Evolutionary conservation across 192 early-diverging fungal species (phyloP).

Genomic region (Umbelopsis vinacea): DNA sequence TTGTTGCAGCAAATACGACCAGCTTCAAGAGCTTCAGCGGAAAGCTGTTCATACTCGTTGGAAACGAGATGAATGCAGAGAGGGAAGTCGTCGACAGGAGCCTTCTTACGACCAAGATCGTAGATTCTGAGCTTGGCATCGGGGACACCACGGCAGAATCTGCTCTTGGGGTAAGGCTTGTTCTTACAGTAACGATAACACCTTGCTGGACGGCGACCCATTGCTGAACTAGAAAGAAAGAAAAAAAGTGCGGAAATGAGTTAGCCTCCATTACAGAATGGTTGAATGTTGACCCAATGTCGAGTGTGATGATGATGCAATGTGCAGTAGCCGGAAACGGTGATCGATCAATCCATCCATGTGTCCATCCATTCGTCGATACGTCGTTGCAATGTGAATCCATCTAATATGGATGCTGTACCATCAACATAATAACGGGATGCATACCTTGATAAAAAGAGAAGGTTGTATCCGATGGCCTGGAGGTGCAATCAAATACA

Average conservation of each 20-base stretch:
- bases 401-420: neutral
- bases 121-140: slow-evolving; percentile 98
- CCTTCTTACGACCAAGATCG: slow-evolving; percentile 98
- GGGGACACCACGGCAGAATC: slow-evolving; percentile 99
- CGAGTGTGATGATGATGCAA: neutral
- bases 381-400: neutral
- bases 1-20: slow-evolving; percentile 98
- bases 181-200: slow-evolving; percentile 99
- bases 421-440: too few relatives aligned
- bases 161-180: slow-evolving; percentile 99
- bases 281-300: neutral
- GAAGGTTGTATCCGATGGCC: neutral
- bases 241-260: neutral
- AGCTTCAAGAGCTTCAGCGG: slow-evolving; percentile 98
- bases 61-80: slow-evolving; percentile 93
- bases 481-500: neutral
- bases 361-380: slow-evolving; percentile 12
- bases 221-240: slow-evolving; percentile 41
- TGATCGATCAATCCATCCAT: neutral
- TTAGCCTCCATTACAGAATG: too few relatives aligned
- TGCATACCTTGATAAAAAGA: neutral
- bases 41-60: slow-evolving; percentile 97
- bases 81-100: slow-evolving; percentile 96
- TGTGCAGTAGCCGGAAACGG: neutral
- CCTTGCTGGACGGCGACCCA: slow-evolving; percentile 99